Conservation (phyloP, 306 rosid species). For the Bauhinia variegata region DNA sequence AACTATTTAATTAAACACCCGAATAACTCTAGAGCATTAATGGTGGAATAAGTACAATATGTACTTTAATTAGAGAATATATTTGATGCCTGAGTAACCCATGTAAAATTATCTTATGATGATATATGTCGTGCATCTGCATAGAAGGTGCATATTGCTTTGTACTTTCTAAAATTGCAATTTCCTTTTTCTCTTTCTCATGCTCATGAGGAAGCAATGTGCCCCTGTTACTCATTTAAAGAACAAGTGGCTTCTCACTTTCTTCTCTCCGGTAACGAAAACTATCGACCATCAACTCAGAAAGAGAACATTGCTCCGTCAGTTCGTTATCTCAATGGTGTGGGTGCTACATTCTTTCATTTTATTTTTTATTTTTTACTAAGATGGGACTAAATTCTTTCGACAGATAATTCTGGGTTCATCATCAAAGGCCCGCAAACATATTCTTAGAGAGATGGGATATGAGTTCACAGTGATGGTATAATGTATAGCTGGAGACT, state of each 20-base stretch:
- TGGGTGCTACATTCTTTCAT: too few relatives aligned
- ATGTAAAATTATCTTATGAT: too few relatives aligned
- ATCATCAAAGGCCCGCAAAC: conserved; percentile 80
- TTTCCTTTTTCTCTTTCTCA: not conserved
- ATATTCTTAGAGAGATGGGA: conserved; percentile 85
- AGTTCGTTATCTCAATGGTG: not conserved
- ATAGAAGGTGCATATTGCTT: not conserved
- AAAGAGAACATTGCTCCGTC: not conserved
- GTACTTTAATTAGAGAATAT: not conserved
- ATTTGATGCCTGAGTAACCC: conserved; percentile 2
- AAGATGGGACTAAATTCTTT: not conserved
- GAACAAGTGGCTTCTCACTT: not conserved
- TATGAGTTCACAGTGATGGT: conserved; percentile 74
- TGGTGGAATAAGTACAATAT: not conserved
- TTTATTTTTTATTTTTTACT: too few relatives aligned
- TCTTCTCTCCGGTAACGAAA: not conserved
- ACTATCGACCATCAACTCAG: not conserved
- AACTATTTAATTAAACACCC: not conserved
- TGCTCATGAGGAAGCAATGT: not conserved
- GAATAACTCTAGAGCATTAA: not conserved
- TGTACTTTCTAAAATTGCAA: conserved; percentile 7
- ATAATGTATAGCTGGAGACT: conserved; percentile 14
- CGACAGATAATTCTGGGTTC: conserved; percentile 82
- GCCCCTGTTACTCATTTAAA: not conserved
- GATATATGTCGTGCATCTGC: not conserved